phyloP scores from a whole-genome alignment of 345 rosid genomes.

The Linum tenue region DNA sequence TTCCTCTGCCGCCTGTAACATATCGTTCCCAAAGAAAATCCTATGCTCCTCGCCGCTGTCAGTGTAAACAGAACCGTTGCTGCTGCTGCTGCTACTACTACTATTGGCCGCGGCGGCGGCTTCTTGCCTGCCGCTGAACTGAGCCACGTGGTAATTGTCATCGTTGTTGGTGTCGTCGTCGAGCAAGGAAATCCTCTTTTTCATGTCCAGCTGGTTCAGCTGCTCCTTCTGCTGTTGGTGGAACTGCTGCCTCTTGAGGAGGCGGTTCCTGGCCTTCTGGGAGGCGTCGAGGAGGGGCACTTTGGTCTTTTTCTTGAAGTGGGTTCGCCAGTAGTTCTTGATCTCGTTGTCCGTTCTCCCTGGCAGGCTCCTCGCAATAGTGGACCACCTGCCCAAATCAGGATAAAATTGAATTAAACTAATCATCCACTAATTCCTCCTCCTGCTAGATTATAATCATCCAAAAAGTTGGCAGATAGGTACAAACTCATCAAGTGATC shows the following conservation, averaged over 20 bases:
- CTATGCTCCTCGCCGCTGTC: slow-evolving; percentile 60
- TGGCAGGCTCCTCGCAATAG: slow-evolving; percentile 85
- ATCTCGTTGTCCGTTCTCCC: slow-evolving; percentile 93
- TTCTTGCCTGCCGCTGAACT: slow-evolving; percentile 29
- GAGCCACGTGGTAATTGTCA: neutral
- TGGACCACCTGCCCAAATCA: slow-evolving; percentile 59
- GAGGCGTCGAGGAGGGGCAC: slow-evolving; percentile 30
- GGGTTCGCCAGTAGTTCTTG: slow-evolving; percentile 93
- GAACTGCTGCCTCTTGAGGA: slow-evolving; percentile 64
- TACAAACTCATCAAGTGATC: no score
- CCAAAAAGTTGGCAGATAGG: no score
- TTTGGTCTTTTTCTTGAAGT: slow-evolving; percentile 75
- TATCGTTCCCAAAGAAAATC: slow-evolving; percentile 33
- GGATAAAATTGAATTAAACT: neutral
- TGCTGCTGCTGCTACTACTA: slow-evolving; percentile 17
- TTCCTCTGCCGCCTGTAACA: neutral
- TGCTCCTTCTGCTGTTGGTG: slow-evolving; percentile 48
- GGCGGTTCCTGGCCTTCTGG: slow-evolving; percentile 40
- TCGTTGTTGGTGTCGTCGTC: slow-evolving; percentile 30
- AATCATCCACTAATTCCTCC: no score
- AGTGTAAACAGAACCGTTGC: neutral
- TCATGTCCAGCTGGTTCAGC: slow-evolving; percentile 50
- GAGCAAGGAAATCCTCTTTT: slow-evolving; percentile 42
- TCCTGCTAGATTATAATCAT: no score
- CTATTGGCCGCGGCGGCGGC: slow-evolving; percentile 18